Evolutionary conservation across 768 basidiomycete species (phyloP).

Genomic region (Lentinus brumalis): DNA sequence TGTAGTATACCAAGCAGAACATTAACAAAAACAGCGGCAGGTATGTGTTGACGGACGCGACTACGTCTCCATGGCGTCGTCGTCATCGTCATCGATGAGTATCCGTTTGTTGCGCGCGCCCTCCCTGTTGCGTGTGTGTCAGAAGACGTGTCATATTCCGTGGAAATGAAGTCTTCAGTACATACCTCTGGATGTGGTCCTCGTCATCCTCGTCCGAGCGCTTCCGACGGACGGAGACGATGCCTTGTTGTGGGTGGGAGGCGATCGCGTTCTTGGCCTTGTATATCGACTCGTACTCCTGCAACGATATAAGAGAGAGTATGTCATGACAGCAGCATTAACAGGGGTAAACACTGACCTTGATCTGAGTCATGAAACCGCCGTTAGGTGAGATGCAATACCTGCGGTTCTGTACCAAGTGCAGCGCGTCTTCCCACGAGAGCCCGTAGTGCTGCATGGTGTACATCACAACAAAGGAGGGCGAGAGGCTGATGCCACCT

Average conservation of each 20-base stretch:
- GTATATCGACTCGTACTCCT: slow-evolving; percentile 96
- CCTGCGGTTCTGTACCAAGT: slow-evolving; percentile 85
- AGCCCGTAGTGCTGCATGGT: slow-evolving; percentile 84
- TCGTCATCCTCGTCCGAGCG: slow-evolving; percentile 72
- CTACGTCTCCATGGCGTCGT: slow-evolving; percentile 35
- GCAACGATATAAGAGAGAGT: background rate
- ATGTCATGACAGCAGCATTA: background rate
- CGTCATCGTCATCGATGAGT: slow-evolving; percentile 35
- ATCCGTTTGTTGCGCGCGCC: slow-evolving; percentile 46
- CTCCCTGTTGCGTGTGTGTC: slow-evolving; percentile 27
- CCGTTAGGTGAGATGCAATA: slow-evolving; percentile 94
- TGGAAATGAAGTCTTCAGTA: no score
- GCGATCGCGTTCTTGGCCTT: slow-evolving; percentile 71
- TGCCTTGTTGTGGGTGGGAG: slow-evolving; percentile 51
- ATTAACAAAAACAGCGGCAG: background rate
- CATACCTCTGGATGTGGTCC: slow-evolving; percentile 48
- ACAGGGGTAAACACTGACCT: slow-evolving; percentile 46
- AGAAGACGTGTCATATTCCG: background rate
- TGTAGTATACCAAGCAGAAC: slow-evolving; percentile 11
- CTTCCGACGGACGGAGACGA: slow-evolving; percentile 60
- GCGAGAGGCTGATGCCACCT: slow-evolving; percentile 89
- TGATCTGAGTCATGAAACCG: slow-evolving; percentile 90
- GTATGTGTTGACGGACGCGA: background rate
- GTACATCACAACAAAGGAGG: slow-evolving; percentile 91
- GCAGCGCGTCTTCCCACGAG: slow-evolving; percentile 87